Evolutionary conservation across 176 grass and related monocot genomes (phyloP).

Genomic region (Carex pumila): DNA sequence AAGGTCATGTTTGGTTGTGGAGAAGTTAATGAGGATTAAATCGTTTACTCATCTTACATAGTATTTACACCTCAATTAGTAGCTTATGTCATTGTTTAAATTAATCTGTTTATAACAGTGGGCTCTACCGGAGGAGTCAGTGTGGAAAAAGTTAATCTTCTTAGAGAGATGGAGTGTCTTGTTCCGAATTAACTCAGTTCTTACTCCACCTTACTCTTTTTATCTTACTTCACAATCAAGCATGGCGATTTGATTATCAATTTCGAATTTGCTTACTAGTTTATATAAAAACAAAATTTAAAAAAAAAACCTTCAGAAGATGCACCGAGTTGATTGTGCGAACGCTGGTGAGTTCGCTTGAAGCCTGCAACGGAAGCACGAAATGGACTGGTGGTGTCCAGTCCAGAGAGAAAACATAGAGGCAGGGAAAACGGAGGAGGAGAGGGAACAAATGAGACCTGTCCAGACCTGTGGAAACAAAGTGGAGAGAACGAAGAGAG

Average conservation of each 20-base stretch:
- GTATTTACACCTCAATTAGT: too few species aligned
- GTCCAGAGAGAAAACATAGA: not conserved
- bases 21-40: too few species aligned
- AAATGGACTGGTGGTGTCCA: too few species aligned
- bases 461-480: not conserved
- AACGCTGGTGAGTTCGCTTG: not conserved
- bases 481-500: not conserved
- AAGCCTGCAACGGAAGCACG: not conserved
- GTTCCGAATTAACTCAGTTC: too few species aligned
- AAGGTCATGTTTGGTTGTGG: too few species aligned
- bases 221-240: not conserved
- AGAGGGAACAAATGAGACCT: not conserved
- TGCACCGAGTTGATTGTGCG: not conserved
- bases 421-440: not conserved
- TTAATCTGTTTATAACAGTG: too few species aligned
- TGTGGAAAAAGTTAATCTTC: too few species aligned
- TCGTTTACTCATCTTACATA: too few species aligned
- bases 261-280: not conserved
- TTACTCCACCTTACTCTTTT: too few species aligned
- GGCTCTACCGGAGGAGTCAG: too few species aligned
- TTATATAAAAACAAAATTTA: not conserved
- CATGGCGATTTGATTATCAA: not conserved
- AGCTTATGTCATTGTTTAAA: too few species aligned
- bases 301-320: conserved; percentile 30
- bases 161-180: too few species aligned